Evolutionary conservation across 1,139 yeast genomes (phyloP), one percentile per base, ranked within the genome.

Genomic region (Pichia sp.): DNA sequence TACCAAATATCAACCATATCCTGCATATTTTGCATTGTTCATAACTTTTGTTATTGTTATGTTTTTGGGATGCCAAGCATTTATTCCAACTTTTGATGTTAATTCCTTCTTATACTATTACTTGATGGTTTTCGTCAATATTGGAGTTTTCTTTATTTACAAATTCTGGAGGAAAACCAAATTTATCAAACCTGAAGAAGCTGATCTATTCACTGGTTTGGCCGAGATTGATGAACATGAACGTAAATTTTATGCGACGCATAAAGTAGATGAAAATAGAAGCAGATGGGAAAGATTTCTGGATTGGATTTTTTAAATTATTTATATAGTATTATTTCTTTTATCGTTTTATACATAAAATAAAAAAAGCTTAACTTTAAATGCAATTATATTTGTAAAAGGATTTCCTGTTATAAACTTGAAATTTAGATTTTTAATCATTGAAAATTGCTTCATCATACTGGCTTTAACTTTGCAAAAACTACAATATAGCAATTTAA

Each of bases 51-150:
- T 65, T 22, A 62, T 71, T 61, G 62, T 69, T 26, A 69, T 68
- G 40, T 65, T 69, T 35, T 58, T 67, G 44, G 76, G 76, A 27
- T 67, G 67, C 50, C 64, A 67, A 6, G 64, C 64, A 4, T 70
- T 72, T 55, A 49, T 67, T 42, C 75, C 75, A 20, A 63, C 64
- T 4, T 84, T 67, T 62, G 54, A 63, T 9, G 65, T 66, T 29
- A 65, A 69, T 49, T 54, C 60, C 20, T 73, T 74, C 60, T 64
- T 73, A 50, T 72, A 65, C 58, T 67, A 64, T 50, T 74, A 74
- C 52, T 61, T 73, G 36, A 70, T 69, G 71, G 57, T 68, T 32
- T 69, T 68, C 45, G 65, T 70, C 29, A 53, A 64, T 23, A 49
- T 65, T 36, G 68, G 57, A 7, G 59, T 67, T 22, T 69, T 56